Percentiles rank a stretch among this genome's conserved stretches.
These are phyloP conservation scores for Cucurbita maxima DNA, from an alignment of 306 rosid genomes.

Conservation along the genomic window DNA sequence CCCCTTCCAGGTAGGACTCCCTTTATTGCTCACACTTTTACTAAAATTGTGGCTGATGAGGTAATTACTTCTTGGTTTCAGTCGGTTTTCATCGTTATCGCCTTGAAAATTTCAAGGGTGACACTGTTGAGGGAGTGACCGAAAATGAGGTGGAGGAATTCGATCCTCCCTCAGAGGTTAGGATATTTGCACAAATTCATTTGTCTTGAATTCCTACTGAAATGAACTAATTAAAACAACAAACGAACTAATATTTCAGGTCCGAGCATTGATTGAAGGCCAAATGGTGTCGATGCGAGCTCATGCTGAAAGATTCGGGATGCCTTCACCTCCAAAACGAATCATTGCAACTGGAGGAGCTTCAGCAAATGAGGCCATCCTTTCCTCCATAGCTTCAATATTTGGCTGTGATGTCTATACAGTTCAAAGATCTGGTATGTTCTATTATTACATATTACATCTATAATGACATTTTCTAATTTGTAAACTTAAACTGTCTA, in stretches of 20 bases:
- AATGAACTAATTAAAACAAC: neutral
- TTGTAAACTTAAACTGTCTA: neutral
- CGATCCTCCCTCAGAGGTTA: constrained; percentile 84
- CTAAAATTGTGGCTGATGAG: neutral
- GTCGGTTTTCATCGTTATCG: constrained; percentile 74
- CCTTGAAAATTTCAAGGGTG: constrained; percentile 50
- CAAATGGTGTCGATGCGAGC: constrained; percentile 86
- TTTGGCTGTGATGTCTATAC: constrained; percentile 87
- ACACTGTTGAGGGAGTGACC: constrained; percentile 28
- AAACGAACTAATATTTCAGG: constrained; percentile 27
- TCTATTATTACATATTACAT: neutral
- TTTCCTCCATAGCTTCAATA: constrained; percentile 56
- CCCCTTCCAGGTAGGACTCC: constrained; percentile 72
- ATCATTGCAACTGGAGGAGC: constrained; percentile 98
- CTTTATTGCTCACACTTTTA: neutral
- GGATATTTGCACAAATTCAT: constrained; percentile 1
- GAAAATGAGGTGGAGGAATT: constrained; percentile 58
- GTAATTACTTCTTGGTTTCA: constrained; percentile 10
- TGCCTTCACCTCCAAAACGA: constrained; percentile 87
- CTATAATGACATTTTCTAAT: neutral
- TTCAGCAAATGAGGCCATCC: constrained; percentile 63
- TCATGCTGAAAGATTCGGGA: constrained; percentile 92
- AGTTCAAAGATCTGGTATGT: constrained; percentile 79
- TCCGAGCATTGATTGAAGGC: constrained; percentile 73
- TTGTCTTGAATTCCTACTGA: neutral